These are phyloP conservation scores for Metarhizium robertsii DNA, from an alignment of 2,329 filamentous ascomycete genomes.

Conservation along the genomic window DNA sequence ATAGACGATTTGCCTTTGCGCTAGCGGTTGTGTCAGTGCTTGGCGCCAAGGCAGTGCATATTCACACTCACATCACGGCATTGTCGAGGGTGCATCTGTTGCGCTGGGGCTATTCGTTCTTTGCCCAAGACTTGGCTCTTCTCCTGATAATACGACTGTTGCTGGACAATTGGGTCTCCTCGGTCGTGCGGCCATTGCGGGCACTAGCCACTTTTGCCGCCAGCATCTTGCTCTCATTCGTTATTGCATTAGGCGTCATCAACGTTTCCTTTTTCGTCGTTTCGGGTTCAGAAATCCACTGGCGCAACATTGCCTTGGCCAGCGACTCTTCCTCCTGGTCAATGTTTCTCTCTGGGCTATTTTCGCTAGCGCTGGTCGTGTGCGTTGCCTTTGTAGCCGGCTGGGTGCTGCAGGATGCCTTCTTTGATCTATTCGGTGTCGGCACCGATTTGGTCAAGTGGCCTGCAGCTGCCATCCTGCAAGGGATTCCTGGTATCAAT, in stretches of 20 bases:
- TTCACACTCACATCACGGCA: slow-evolving; percentile 18
- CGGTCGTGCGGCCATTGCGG: slow-evolving; percentile 5
- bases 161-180: slow-evolving; percentile 14
- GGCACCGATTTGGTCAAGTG: slow-evolving; percentile 17
- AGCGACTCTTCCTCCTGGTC: slow-evolving; percentile 20
- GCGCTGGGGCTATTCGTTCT: slow-evolving; percentile 23
- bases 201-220: slow-evolving; percentile 8
- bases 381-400: slow-evolving; percentile 8
- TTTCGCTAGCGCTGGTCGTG: slow-evolving; percentile 15
- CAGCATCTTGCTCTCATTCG: slow-evolving; percentile 9
- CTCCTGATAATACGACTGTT: slow-evolving; percentile 20
- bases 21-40: slow-evolving; percentile 17
- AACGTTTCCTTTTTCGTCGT: slow-evolving; percentile 18
- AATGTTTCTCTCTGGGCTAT: slow-evolving; percentile 20
- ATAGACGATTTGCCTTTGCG: slow-evolving; percentile 20
- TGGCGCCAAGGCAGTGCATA: slow-evolving; percentile 19
- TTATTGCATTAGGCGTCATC: slow-evolving; percentile 15
- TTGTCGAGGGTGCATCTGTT: slow-evolving; percentile 17
- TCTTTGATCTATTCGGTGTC: slow-evolving; percentile 11
- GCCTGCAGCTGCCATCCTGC: slow-evolving; percentile 10
- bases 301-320: slow-evolving; percentile 22
- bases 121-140: slow-evolving; percentile 20
- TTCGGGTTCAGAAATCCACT: slow-evolving; percentile 24
- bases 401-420: slow-evolving; percentile 17
- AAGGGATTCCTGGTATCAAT: slow-evolving; percentile 1